phyloP scores from a whole-genome alignment of 2,329 filamentous ascomycete species.

The Pseudogymnoascus pannorum region DNA sequence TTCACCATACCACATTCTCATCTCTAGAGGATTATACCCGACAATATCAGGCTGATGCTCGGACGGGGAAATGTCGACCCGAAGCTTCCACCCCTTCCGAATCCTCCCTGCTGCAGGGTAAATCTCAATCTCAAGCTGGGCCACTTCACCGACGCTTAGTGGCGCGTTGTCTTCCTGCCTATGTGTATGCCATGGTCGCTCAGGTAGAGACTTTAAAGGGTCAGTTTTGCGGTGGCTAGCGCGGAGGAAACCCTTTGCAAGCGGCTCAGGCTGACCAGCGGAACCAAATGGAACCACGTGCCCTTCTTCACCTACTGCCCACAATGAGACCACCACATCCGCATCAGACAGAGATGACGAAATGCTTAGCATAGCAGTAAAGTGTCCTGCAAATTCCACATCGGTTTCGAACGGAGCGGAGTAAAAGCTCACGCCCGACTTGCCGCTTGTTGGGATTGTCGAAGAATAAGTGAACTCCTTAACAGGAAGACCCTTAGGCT shows the following conservation, averaged over 20 bases:
- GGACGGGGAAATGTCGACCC: neutral
- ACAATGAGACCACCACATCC: conserved; percentile 11
- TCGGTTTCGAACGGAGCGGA: conserved; percentile 2
- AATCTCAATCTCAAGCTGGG: neutral
- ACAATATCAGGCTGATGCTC: neutral
- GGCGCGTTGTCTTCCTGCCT: conserved; percentile 12
- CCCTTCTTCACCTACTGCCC: neutral
- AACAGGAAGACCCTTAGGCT: too few species aligned
- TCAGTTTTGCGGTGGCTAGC: conserved; percentile 12
- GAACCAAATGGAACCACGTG: conserved; percentile 8
- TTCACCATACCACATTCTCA: neutral
- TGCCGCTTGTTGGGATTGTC: too few species aligned
- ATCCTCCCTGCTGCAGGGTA: neutral
- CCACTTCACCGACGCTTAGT: neutral
- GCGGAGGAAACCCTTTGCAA: conserved; percentile 12
- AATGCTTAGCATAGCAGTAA: conserved; percentile 8
- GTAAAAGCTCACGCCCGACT: neutral
- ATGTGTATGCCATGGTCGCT: conserved; percentile 14
- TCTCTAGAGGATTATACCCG: neutral
- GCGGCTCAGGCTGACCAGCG: conserved; percentile 1
- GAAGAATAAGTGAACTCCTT: too few species aligned
- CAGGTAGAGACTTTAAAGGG: conserved; percentile 7
- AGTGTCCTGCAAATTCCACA: conserved; percentile 12
- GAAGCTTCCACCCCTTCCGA: neutral
- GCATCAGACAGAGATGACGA: conserved; percentile 10